Base-by-base conservation (phyloP, 2,329 filamentous ascomycete species). In the Microthyrium microscopicum region DNA sequence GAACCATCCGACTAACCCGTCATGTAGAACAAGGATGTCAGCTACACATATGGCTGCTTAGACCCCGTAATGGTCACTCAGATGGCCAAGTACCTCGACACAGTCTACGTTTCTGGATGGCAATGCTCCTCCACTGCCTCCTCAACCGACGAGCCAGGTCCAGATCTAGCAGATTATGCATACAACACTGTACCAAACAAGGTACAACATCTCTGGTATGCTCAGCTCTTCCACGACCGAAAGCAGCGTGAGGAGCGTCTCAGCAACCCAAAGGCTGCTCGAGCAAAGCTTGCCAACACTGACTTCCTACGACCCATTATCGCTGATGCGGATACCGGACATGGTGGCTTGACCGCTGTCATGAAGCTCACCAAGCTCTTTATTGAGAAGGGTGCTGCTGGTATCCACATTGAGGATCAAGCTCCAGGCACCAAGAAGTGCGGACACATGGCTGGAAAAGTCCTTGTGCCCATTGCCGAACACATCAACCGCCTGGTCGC, bases 351-450 rank as follows among this genome's bases (percentile, higher is more conserved):
- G 41, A 95, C 89, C n/a, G 89, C 89, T 36, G 79, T 95, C 47
- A 95, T 98, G 89, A 98, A 95, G 69, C 73, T 98, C 46, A 95
- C 89, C 42, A 94, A 94, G 68, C 72, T 95, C 37, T 95, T 98
- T 56, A 62, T 95, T 43, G 89, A 98, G 65, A 84, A 85, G 58
- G 89, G 89, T 46, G 89, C 89, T 29, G 89, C 89, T 26, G 89
- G 89, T 44, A 94, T 98, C 50, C 89, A 98, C 61, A 94, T 98
- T 46, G 89, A 98, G 61, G 89, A 98, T 55, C 89, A 95, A 60
- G 87, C 89, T 4, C 87, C 89, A 3, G 89, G 89, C 35, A 95
- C 89, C 31, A 98, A 98, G 73, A 98, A 98, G 71, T 98, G 89
- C 56, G 89, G 89, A 42, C 89, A 95, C 62, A 95, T 95, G 89